Evolutionary conservation across 495 filamentous ascomycete genomes (phyloP), one percentile per base, ranked within the genome.

Genomic region (Penicillium coprophilum): DNA sequence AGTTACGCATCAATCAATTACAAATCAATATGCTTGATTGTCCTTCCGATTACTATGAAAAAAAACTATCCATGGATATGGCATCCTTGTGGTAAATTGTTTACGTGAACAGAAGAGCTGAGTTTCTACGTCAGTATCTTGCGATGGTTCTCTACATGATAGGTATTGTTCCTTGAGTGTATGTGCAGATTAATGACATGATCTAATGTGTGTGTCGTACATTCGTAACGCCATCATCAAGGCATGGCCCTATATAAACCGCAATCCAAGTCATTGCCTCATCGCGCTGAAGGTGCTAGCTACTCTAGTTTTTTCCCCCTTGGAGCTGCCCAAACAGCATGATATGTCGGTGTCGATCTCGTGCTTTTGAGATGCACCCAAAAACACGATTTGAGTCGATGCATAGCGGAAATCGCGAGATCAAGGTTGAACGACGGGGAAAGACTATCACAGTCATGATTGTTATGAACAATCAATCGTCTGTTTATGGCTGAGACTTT

Each of bases 121-220:
- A 15, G 1, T 3, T 38, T 17, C 34, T 38, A 17, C n/a, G 9
- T 17, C 34, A 4, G n/a, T 6, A 38, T 17, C 34, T 17, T 38
- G 34, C 32, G 2, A n/a, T 36, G 34, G 13, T 38, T 7, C 6
- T 38, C 34, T 38, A 38, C 17, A 3, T 20, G 27, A 15, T 10
- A 46, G 15, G 24, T 17, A 6, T 30, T 47, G 4, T 21, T 17
- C 0, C n/a, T 46, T n/a, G 43, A n/a, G 2, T 46, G 3, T 27
- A 31, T 23, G 15, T 49, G 32, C 32, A 56, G 7, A 50, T 56
- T 48, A 32, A 32, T 56, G 21, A 15, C 27, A 45, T 32, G 11
- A 3, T 57, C 58, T 60, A 57, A 19, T 47, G 27, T 47, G 10
- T 47, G n/a, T 39, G 12, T 46, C 48, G 24, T 57, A 57, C 28